phyloP scores from a whole-genome alignment of 2,329 filamentous ascomycete genomes.

The Emmonsiellopsis sp. region DNA sequence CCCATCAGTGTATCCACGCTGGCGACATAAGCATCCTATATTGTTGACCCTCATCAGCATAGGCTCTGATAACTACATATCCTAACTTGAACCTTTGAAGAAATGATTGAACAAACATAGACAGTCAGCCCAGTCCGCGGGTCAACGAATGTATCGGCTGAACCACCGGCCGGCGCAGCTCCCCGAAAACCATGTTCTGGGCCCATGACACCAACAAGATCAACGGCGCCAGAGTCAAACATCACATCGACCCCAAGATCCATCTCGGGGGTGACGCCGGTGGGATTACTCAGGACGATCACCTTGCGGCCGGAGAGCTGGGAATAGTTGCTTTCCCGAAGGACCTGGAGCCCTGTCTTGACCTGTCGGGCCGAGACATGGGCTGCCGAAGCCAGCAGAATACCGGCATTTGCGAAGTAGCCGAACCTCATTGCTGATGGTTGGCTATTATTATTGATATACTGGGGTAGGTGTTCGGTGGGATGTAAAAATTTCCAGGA shows the following conservation, averaged over 20 bases:
- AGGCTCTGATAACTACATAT: neutral
- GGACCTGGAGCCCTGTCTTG: constrained; percentile 1
- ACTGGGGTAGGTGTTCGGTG: neutral
- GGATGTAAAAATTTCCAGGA: neutral
- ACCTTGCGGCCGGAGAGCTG: constrained; percentile 4
- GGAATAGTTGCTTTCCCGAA: neutral
- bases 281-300: neutral
- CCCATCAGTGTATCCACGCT: neutral
- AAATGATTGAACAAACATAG: neutral
- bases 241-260: constrained; percentile 2
- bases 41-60: neutral
- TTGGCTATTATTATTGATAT: neutral
- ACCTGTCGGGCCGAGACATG: neutral
- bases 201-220: constrained; percentile 1
- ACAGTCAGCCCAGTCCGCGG: neutral
- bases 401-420: neutral
- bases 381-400: neutral
- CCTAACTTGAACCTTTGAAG: neutral
- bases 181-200: constrained; percentile 2
- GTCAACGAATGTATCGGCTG: neutral
- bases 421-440: neutral
- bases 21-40: neutral
- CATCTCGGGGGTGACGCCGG: neutral
- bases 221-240: constrained; percentile 1
- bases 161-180: constrained; percentile 1